Conservation (phyloP, 192 early-diverging fungal genomes). For the Coemansia sp. region DNA sequence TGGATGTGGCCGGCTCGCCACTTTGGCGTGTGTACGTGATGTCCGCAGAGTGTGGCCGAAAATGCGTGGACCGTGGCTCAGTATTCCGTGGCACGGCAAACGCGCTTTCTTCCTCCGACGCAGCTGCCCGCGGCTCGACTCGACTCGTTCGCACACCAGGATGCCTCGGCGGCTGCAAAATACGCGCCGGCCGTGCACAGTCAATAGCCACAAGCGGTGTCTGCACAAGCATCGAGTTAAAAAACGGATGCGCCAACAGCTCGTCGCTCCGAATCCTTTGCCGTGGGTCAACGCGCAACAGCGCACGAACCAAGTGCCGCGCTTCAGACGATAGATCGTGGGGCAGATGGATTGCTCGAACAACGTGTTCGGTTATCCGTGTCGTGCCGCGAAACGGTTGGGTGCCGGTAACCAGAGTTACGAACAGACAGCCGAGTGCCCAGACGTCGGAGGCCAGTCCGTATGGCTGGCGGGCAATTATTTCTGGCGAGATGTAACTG, state of each 20-base stretch:
- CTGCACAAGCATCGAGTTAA: slow-evolving; percentile 22
- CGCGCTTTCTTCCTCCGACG: neutral
- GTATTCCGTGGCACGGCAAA: neutral
- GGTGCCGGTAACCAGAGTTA: slow-evolving; percentile 69
- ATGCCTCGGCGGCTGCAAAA: neutral
- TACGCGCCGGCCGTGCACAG: neutral
- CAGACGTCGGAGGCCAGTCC: slow-evolving; percentile 72
- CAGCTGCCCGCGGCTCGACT: neutral
- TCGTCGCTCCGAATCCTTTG: slow-evolving; percentile 53
- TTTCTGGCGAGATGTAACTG: slow-evolving; percentile 79
- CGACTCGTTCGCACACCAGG: neutral
- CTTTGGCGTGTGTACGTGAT: neutral
- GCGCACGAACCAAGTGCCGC: slow-evolving; percentile 54
- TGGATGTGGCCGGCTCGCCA: neutral
- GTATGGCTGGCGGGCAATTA: slow-evolving; percentile 69
- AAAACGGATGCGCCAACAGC: slow-evolving; percentile 61
- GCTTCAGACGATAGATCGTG: slow-evolving; percentile 56
- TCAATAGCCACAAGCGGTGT: neutral
- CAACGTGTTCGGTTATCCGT: slow-evolving; percentile 44
- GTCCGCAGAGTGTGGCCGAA: neutral
- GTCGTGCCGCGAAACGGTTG: slow-evolving; percentile 65
- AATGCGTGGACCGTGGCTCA: neutral
- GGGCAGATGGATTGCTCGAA: slow-evolving; percentile 58
- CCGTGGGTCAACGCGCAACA: slow-evolving; percentile 63
- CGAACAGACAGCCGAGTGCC: slow-evolving; percentile 76